Conservation (phyloP, 2,329 filamentous ascomycete species). For the Ophiostoma quercus region DNA sequence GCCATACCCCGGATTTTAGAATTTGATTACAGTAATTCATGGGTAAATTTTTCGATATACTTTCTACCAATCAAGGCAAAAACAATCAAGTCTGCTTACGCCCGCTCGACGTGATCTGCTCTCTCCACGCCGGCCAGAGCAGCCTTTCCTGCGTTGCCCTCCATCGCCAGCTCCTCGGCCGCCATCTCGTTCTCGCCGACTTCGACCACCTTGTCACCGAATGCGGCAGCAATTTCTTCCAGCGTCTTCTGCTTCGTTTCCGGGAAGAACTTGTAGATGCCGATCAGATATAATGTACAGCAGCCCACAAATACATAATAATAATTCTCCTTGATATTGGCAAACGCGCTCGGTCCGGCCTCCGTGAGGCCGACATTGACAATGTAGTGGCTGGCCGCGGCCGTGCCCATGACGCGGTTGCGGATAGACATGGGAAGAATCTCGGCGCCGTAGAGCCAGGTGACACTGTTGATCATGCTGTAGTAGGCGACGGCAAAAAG, state of each 20-base stretch:
- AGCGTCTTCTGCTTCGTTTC: constrained; percentile 46
- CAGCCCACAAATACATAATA: constrained; percentile 56
- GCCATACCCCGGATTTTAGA: neutral
- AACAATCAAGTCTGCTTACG: neutral
- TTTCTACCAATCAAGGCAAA: neutral
- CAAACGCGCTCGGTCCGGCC: constrained; percentile 51
- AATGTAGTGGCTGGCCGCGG: constrained; percentile 49
- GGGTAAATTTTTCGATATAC: neutral
- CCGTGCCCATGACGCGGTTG: constrained; percentile 52
- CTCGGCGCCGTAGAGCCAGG: constrained; percentile 52
- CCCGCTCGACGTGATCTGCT: neutral
- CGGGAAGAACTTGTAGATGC: constrained; percentile 53
- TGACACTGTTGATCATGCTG: constrained; percentile 49
- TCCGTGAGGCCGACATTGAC: constrained; percentile 52
- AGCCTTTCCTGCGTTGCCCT: neutral
- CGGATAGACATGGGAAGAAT: constrained; percentile 50
- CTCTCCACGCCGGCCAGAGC: neutral
- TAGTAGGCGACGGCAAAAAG: constrained; percentile 54
- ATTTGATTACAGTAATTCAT: too few species aligned
- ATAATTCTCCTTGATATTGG: constrained; percentile 54
- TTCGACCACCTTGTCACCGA: constrained; percentile 42
- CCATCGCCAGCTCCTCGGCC: constrained; percentile 9
- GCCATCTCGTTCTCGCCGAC: constrained; percentile 15
- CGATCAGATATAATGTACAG: constrained; percentile 45
- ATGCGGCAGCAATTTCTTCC: constrained; percentile 46